Percentiles rank a stretch among this genome's conserved stretches.
Evolutionary conservation across 495 filamentous ascomycete genomes (phyloP).

Genomic region (Penicillium verhagenii): DNA sequence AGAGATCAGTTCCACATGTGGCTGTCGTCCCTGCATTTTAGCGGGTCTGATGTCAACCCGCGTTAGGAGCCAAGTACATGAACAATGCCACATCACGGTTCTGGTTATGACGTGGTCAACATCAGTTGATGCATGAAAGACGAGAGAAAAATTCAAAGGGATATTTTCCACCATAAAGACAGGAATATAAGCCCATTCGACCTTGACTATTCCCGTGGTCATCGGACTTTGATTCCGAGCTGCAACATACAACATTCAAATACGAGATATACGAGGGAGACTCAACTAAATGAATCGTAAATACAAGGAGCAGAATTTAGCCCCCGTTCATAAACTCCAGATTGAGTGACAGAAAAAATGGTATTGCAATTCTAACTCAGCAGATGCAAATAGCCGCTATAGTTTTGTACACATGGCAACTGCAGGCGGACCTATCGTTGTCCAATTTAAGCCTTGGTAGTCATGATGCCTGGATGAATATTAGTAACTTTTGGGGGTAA

Average conservation of each 20-base stretch:
- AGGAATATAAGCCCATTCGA: no score
- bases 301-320: not conserved
- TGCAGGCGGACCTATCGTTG: constrained; percentile 32
- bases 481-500: constrained; percentile 22
- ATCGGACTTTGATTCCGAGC: not conserved
- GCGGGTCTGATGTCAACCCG: not conserved
- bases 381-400: constrained; percentile 43
- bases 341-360: constrained; percentile 21
- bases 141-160: no score
- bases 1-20: not conserved
- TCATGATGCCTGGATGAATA: constrained; percentile 48
- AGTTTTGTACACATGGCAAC: constrained; percentile 50
- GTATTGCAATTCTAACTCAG: constrained; percentile 47
- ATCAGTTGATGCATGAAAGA: not conserved
- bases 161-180: no score
- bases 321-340: not conserved
- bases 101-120: no score
- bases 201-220: no score
- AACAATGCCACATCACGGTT: no score
- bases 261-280: not conserved
- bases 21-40: not conserved
- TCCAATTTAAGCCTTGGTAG: constrained; percentile 51
- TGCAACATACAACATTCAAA: no score
- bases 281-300: not conserved
- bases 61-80: not conserved